phyloP scores from a whole-genome alignment of 2,329 filamentous ascomycete species.

The Trichoderma sp. region DNA sequence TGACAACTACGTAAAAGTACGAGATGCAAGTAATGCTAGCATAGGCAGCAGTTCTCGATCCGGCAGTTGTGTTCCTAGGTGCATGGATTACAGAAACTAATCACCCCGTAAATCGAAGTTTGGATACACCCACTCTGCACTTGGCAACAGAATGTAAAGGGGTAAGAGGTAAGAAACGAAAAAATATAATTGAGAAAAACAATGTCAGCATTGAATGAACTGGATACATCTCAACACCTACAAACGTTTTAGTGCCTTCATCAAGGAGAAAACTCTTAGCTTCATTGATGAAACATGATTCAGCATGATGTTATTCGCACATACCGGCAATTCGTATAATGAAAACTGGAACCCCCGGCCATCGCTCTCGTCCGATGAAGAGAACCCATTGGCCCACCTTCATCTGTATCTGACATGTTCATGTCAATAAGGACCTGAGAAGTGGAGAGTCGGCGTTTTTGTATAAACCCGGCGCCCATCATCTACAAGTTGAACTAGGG shows the following conservation, averaged over 20 bases:
- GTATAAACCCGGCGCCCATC: background rate
- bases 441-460: background rate
- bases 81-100: background rate
- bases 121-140: background rate
- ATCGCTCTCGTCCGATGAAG: background rate
- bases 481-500: background rate
- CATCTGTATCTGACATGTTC: background rate
- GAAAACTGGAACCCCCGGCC: background rate
- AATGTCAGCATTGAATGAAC: background rate
- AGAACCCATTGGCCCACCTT: background rate
- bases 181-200: background rate
- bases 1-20: background rate
- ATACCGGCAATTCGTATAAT: background rate
- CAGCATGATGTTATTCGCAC: background rate
- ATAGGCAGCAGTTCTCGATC: background rate
- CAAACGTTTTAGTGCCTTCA: background rate
- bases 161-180: background rate
- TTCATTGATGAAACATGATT: background rate
- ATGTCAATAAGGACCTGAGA: background rate
- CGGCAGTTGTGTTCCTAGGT: background rate
- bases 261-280: background rate
- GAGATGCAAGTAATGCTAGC: background rate
- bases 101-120: background rate
- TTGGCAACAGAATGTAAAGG: background rate
- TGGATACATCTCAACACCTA: background rate